These are phyloP conservation scores for Ganoderma resinaceum DNA, from an alignment of 1,284 basidiomycete genomes.

Conservation along the genomic window DNA sequence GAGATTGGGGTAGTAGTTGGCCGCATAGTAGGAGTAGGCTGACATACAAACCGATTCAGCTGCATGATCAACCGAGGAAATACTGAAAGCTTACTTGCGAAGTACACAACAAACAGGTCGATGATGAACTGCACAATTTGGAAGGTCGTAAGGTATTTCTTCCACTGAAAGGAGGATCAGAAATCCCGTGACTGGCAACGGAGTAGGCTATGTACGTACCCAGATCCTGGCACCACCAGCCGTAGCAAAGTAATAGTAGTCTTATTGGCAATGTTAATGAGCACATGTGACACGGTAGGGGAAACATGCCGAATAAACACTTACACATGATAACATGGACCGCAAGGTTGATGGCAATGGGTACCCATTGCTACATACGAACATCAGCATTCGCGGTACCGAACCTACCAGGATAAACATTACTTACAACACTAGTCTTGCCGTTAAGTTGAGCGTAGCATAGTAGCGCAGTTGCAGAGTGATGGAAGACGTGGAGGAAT, in stretches of 20 bases:
- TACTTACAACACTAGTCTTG: slow-evolving; percentile 84
- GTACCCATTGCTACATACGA: slow-evolving; percentile 88
- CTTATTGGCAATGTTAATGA: slow-evolving; percentile 48
- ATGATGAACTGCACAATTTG: slow-evolving; percentile 97
- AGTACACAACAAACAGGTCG: slow-evolving; percentile 90
- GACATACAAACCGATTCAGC: slow-evolving; percentile 29
- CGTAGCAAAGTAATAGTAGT: slow-evolving; percentile 98
- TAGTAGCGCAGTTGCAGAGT: slow-evolving; percentile 96
- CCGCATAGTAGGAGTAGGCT: slow-evolving; percentile 88
- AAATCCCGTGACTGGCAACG: neutral
- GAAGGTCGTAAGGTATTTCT: slow-evolving; percentile 94
- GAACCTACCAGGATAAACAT: slow-evolving; percentile 15
- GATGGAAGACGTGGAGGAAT: slow-evolving; percentile 98
- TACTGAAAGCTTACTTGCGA: slow-evolving; percentile 76
- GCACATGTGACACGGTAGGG: neutral
- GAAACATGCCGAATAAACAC: slow-evolving; percentile 39
- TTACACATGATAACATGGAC: slow-evolving; percentile 99
- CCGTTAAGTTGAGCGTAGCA: slow-evolving; percentile 97
- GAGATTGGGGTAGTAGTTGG: slow-evolving; percentile 65
- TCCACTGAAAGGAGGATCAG: slow-evolving; percentile 71
- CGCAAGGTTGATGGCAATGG: slow-evolving; percentile 90
- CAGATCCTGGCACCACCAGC: slow-evolving; percentile 95
- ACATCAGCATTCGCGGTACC: slow-evolving; percentile 9
- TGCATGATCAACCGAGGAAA: slow-evolving; percentile 10
- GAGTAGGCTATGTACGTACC: slow-evolving; percentile 56